Percentiles rank a stretch among this genome's conserved stretches.
These are phyloP conservation scores for Chalciporus chontae DNA, from an alignment of 768 basidiomycete genomes.

Conservation along the genomic window DNA sequence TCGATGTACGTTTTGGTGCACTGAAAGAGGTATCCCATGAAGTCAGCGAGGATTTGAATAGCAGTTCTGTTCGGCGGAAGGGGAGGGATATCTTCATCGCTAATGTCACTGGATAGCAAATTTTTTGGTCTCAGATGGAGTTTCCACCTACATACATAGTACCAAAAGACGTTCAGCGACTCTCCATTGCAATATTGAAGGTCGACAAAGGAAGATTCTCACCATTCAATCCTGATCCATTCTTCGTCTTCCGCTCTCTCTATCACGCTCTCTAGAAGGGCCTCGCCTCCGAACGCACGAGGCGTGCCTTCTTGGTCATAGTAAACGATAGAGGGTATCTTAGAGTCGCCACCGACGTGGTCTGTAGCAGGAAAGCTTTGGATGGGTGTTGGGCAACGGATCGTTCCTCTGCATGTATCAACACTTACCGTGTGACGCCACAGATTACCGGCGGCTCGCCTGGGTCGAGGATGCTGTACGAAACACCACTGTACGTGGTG, in stretches of 20 bases:
- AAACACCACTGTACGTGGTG: conserved; percentile 49
- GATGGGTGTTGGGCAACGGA: neutral
- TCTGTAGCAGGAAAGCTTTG: conserved; percentile 46
- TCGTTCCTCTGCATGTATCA: neutral
- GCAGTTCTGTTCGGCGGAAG: conserved; percentile 43
- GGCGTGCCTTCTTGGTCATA: conserved; percentile 41
- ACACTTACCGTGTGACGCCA: conserved; percentile 23
- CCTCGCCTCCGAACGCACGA: conserved; percentile 45
- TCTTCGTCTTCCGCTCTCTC: conserved; percentile 39
- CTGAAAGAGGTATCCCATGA: conserved; percentile 42
- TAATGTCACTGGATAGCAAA: conserved; percentile 19
- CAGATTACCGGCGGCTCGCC: conserved; percentile 24
- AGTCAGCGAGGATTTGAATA: conserved; percentile 46
- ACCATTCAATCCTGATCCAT: conserved; percentile 32
- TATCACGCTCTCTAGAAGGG: conserved; percentile 35
- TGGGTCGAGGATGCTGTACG: conserved; percentile 36
- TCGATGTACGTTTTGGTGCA: conserved; percentile 43
- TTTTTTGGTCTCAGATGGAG: conserved; percentile 32
- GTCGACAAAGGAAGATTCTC: neutral
- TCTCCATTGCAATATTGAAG: too few relatives aligned
- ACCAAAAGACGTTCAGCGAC: conserved; percentile 5
- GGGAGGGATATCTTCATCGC: conserved; percentile 34
- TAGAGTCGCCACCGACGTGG: conserved; percentile 43
- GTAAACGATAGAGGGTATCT: conserved; percentile 48
- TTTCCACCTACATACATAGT: conserved; percentile 37